Evolutionary conservation across 1,284 basidiomycete genomes (phyloP), one percentile per base, ranked within the genome.

Genomic region (Trichosporon sp.): DNA sequence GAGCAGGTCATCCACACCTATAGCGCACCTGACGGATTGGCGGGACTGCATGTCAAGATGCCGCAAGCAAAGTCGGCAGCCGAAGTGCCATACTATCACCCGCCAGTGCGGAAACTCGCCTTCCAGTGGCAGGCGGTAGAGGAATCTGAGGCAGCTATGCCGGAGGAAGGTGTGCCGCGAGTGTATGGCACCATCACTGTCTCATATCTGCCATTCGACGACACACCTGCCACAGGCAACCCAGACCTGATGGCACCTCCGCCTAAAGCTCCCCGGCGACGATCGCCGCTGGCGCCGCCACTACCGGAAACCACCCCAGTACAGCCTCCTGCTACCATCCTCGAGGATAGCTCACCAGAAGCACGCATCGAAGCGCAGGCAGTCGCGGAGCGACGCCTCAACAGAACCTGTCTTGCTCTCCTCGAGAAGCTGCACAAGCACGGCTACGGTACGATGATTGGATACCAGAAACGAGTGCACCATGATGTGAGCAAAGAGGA

Each of bases 361-460:
- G 60, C 58, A 0, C 49, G 59, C 19, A 63, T 40, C 3, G 60
- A 68, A 57, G 65, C 59, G 0, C 19, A 23, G 13, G 58, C 58
- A 9, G 56, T 71, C 11, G 65, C 70, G 8, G 71, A 74, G 21
- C 56, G 62, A 9, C 82, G 92, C 3, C 82, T 95, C 0, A 89
- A 89, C 68, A 86, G 92, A 19, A 96, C 92, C 0, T 88, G 87
- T 36, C 81, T 92, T 4, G 85, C 88, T 0, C 84, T 98, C 8
- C 84, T 97, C 10, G 90, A 93, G 65, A 87, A 89, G 0, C 77
- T 95, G 19, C 89, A 92, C 77, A 86, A 90, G 54, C 92, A 96
- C 73, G 89, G 89, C 10, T 91, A 88, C 86, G 94, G 95, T 5
- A 84, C 85, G 2, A 73, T 87, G 68, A 87, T 86, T 1, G 86